phyloP scores from a whole-genome alignment of 129 eudicot genomes.

The Arctium minus region DNA sequence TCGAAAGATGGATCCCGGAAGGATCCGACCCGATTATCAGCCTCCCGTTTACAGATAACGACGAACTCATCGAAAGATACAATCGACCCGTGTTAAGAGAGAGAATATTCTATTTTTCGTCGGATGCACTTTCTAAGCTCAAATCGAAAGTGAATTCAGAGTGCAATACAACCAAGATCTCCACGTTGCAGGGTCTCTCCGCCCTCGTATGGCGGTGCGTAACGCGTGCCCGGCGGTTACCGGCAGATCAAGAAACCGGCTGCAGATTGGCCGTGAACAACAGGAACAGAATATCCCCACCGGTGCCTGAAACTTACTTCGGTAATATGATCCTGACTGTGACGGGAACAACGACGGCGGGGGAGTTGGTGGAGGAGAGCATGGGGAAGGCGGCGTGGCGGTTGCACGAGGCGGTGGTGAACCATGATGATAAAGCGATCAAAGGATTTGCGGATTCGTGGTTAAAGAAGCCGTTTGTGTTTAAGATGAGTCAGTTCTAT shows the following conservation, averaged over 20 bases:
- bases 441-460: slow-evolving; percentile 17
- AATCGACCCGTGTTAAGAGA: slow-evolving; percentile 19
- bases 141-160: slow-evolving; percentile 33
- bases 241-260: slow-evolving; percentile 8
- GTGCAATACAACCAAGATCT: slow-evolving; percentile 12
- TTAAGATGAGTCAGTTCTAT: background rate
- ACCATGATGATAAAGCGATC: slow-evolving; percentile 15
- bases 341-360: background rate
- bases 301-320: slow-evolving; percentile 28
- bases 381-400: slow-evolving; percentile 41
- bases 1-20: background rate
- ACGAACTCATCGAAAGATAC: slow-evolving; percentile 23
- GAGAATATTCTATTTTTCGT: slow-evolving; percentile 34
- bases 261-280: slow-evolving; percentile 8
- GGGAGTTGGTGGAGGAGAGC: slow-evolving; percentile 23
- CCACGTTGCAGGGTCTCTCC: slow-evolving; percentile 31
- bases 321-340: slow-evolving; percentile 22
- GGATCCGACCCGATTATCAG: slow-evolving; percentile 3
- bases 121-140: slow-evolving; percentile 23
- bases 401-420: slow-evolving; percentile 22
- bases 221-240: slow-evolving; percentile 11
- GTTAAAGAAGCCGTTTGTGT: slow-evolving; percentile 8
- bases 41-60: slow-evolving; percentile 17
- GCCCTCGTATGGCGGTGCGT: slow-evolving; percentile 39
- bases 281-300: slow-evolving; percentile 38